phyloP scores from a whole-genome alignment of 352 stramenopile species.

The Plasmopara muralis region DNA sequence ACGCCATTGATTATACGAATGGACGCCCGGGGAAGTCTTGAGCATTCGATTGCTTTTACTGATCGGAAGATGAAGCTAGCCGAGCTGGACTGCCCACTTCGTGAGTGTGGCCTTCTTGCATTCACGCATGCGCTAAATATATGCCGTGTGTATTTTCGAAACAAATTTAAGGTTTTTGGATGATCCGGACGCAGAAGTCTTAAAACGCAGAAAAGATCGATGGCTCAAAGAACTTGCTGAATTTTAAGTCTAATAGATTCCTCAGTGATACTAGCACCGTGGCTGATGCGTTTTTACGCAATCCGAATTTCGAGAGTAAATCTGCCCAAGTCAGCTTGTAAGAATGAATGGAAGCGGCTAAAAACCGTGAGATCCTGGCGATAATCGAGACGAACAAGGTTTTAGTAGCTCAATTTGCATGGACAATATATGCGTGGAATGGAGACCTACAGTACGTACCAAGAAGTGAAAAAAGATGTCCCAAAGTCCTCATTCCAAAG shows the following conservation, averaged over 20 bases:
- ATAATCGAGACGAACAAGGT: neutral
- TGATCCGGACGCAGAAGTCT: conserved; percentile 18
- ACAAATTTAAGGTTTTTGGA: conserved; percentile 5
- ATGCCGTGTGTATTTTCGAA: too few species aligned
- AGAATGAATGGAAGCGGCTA: conserved; percentile 2
- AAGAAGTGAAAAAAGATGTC: conserved; percentile 1
- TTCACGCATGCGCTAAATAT: too few species aligned
- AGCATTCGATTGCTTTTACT: too few species aligned
- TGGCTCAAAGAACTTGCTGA: conserved; percentile 18
- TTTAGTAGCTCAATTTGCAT: too few species aligned
- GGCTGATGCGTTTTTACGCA: conserved; percentile 2
- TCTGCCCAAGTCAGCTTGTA: conserved; percentile 11
- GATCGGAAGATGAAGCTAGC: too few species aligned
- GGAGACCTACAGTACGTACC: neutral
- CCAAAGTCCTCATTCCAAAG: too few species aligned
- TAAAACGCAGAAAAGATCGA: conserved; percentile 8
- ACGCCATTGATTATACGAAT: too few species aligned
- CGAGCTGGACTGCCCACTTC: too few species aligned
- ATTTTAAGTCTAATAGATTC: conserved; percentile 13
- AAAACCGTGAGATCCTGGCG: conserved; percentile 9
- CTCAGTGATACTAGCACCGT: conserved; percentile 3
- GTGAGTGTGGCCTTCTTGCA: too few species aligned
- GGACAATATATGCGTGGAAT: too few species aligned
- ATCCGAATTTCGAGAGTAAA: conserved; percentile 4
- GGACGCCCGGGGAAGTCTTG: too few species aligned